phyloP scores from a whole-genome alignment of 2,329 filamentous ascomycete genomes.

The Coleophoma crateriformis region DNA sequence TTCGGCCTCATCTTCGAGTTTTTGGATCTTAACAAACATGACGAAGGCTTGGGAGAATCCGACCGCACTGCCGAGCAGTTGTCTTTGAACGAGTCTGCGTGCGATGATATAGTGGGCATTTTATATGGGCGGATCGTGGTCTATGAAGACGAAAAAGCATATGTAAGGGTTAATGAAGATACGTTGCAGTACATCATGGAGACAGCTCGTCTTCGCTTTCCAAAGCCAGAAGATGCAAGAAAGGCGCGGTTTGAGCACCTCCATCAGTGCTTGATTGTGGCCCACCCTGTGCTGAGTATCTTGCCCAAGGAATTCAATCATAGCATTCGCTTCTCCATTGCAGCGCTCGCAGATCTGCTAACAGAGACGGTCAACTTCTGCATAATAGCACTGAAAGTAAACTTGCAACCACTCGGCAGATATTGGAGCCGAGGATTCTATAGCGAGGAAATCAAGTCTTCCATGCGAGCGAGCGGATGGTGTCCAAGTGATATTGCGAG shows the following conservation, averaged over 20 bases:
- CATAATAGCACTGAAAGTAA: slow-evolving; percentile 1
- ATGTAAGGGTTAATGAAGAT: not conserved
- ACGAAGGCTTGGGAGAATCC: no score
- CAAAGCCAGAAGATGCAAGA: not conserved
- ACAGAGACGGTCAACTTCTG: slow-evolving; percentile 2
- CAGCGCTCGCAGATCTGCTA: slow-evolving; percentile 22
- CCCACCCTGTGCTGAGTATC: not conserved
- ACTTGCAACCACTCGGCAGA: not conserved
- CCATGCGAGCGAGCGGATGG: slow-evolving; percentile 26
- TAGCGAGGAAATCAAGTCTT: slow-evolving; percentile 13
- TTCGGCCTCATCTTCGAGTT: slow-evolving; percentile 27
- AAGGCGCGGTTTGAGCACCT: slow-evolving; percentile 3
- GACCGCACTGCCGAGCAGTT: no score
- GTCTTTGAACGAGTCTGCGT: no score
- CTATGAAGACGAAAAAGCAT: no score
- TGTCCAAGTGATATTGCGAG: slow-evolving; percentile 25
- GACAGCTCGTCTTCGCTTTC: not conserved
- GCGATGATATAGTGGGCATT: no score
- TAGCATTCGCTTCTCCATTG: slow-evolving; percentile 21
- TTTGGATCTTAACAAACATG: slow-evolving; percentile 10
- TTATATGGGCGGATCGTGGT: no score
- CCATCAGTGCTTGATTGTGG: not conserved
- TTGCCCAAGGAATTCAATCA: slow-evolving; percentile 15
- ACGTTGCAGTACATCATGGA: not conserved
- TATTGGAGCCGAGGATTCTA: slow-evolving; percentile 1